Evolutionary conservation across 345 rosid genomes (phyloP).

Genomic region (Melaleuca quinquenervia): DNA sequence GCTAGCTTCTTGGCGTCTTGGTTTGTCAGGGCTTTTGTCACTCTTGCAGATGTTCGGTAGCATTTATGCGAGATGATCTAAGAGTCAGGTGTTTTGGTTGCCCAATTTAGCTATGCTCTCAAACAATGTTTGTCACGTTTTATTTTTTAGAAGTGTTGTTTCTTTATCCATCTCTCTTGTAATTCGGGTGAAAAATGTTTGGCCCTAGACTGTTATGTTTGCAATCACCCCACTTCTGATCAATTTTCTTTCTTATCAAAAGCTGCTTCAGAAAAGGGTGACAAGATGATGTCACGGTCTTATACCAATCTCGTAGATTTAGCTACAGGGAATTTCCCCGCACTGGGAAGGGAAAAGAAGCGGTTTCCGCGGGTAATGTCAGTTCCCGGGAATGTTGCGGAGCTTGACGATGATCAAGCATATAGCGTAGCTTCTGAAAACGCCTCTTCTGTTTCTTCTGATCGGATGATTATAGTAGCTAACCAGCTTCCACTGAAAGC

Average conservation of each 20-base stretch:
- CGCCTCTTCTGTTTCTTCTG: slow-evolving; percentile 18
- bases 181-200: not conserved
- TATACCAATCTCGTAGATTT: slow-evolving; percentile 43
- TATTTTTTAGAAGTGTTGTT: not conserved
- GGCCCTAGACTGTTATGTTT: not conserved
- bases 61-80: not conserved
- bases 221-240: not conserved
- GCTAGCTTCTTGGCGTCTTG: not conserved
- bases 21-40: not conserved
- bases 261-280: not conserved
- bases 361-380: slow-evolving; percentile 36
- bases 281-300: slow-evolving; percentile 43
- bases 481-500: slow-evolving; percentile 32
- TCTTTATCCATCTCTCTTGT: not conserved
- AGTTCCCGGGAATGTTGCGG: slow-evolving; percentile 28
- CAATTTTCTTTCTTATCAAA: not conserved
- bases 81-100: not conserved
- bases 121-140: not conserved
- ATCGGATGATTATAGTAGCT: slow-evolving; percentile 24
- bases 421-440: slow-evolving; percentile 28
- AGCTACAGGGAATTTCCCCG: slow-evolving; percentile 42
- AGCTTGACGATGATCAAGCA: slow-evolving; percentile 30
- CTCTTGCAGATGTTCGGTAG: not conserved
- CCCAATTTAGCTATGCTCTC: not conserved
- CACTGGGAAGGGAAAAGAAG: slow-evolving; percentile 23